Evolutionary conservation across 2,329 filamentous ascomycete species (phyloP).

Genomic region (Karstenula rhodostoma): DNA sequence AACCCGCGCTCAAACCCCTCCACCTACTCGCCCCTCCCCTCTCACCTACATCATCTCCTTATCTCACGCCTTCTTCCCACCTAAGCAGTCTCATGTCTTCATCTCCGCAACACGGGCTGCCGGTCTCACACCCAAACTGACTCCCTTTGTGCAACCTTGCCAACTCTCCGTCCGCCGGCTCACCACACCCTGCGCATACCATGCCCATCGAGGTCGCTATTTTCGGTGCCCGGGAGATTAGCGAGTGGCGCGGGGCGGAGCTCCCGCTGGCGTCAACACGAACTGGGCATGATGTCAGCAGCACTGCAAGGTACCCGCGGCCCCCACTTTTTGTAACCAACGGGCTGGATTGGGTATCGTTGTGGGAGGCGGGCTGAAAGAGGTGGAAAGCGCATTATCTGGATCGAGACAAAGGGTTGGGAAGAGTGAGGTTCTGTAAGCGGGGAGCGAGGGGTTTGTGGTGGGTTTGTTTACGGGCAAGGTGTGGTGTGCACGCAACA

Average conservation of each 20-base stretch:
- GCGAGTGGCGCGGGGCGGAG: background rate
- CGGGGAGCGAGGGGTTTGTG: background rate
- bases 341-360: background rate
- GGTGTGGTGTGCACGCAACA: too few species aligned
- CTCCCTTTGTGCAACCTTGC: background rate
- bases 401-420: background rate
- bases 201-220: background rate
- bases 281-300: constrained; percentile 1
- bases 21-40: background rate
- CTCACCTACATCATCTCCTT: background rate
- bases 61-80: background rate
- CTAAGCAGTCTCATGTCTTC: background rate
- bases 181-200: background rate
- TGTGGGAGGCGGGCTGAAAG: background rate
- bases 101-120: constrained; percentile 4
- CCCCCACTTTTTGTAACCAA: background rate
- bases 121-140: background rate
- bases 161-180: background rate
- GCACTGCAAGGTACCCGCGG: background rate
- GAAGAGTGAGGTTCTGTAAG: background rate
- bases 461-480: background rate
- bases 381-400: background rate
- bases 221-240: background rate
- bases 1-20: too few species aligned
- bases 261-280: background rate